Evolutionary conservation across 1,284 basidiomycete genomes (phyloP), one percentile per base, ranked within the genome.

Genomic region (Cryptococcus sp.): DNA sequence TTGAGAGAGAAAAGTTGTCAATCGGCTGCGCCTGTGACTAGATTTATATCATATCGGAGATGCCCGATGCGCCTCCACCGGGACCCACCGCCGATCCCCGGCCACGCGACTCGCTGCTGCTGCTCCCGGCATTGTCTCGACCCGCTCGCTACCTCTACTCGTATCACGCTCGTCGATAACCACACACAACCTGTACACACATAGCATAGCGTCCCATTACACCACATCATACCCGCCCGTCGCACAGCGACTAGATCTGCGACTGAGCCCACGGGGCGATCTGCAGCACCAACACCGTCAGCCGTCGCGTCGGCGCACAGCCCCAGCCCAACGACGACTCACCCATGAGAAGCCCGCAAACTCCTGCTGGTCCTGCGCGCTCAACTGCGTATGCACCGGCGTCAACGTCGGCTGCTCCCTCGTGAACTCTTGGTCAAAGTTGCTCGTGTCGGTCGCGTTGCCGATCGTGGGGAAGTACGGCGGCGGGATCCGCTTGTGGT

Each of bases 341-440:
- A 76, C 71, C 76, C 92, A 96, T 59, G 91, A 93, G 82, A 98
- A 98, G 23, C 92, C 92, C 61, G 89, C 87, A 80, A 98, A 98
- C 78, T 96, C 93, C 62, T 87, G 84, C 78, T 99, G 96, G 72
- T 98, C 94, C 61, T 87, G 86, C 42, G 88, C 77, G n/a, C 89
- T 90, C 61, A 99, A 79, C 64, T 97, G 92, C 35, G 89, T 90
- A 71, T 98, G 94, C 28, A 99, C 96, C 8, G 96, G 96, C 2
- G 96, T 98, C 66, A 98, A 80, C 15, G 94, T 98, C 5, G 96
- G 96, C 73, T 97, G 91, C 76, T 99, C 96, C 61, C 84, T 83
- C 43, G 96, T 98, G 73, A 98, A 98, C 77, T 98, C 96, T 71
- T 93, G 87, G 77, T 97, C 92, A 79, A 98, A 96, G 79, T 95